These are phyloP conservation scores for sweet orange (Citrus sinensis) DNA, from an alignment of 345 rosid genomes.

Conservation along the genomic window DNA sequence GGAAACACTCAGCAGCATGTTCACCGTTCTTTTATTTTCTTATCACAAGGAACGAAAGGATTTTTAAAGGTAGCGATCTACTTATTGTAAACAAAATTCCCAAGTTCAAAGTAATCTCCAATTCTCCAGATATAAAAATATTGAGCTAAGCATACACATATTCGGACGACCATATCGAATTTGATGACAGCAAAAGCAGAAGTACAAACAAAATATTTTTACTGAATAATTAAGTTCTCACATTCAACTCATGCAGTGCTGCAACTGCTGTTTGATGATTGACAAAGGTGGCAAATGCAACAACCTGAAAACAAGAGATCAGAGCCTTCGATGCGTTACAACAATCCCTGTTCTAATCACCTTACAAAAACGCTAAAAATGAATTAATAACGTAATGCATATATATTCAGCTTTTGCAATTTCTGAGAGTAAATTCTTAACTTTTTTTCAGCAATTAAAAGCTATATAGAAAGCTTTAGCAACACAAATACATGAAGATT, in stretches of 20 bases:
- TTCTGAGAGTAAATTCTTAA: background rate
- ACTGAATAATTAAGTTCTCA: conserved; percentile 30
- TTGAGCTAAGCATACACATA: background rate
- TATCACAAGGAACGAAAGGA: background rate
- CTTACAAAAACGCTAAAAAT: background rate
- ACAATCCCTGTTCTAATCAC: background rate
- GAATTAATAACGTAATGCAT: background rate
- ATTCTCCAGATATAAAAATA: background rate
- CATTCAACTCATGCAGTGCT: conserved; percentile 69
- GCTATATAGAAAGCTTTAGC: background rate
- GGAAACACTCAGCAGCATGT: background rate
- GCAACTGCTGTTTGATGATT: conserved; percentile 69
- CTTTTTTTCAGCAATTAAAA: background rate
- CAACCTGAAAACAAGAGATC: conserved; percentile 48
- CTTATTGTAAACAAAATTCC: background rate
- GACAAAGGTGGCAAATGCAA: conserved; percentile 84
- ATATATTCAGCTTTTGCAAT: background rate
- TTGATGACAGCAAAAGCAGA: background rate
- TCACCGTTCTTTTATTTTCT: background rate
- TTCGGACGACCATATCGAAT: background rate
- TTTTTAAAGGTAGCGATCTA: background rate
- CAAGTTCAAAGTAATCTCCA: background rate
- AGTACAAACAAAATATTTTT: background rate
- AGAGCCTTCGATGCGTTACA: background rate
- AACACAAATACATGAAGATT: background rate